phyloP scores from a whole-genome alignment of 176 grass and related monocot genomes.

The Oryza meridionalis region DNA sequence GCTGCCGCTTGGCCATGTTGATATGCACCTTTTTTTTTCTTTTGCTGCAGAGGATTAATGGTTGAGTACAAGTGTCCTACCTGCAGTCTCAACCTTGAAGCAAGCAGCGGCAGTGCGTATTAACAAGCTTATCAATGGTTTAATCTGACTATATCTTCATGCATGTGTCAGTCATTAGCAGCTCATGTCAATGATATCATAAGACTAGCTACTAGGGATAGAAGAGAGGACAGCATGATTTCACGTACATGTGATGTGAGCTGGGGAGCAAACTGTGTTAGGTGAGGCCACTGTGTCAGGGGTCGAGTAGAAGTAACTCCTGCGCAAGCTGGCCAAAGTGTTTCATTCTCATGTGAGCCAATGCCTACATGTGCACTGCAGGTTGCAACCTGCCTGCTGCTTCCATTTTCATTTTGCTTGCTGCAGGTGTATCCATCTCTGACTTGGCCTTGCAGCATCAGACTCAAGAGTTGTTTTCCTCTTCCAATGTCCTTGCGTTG shows the following conservation, averaged over 20 bases:
- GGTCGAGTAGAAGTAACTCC: conserved; percentile 61
- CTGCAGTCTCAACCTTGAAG: conserved; percentile 43
- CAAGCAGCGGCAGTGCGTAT: conserved; percentile 6
- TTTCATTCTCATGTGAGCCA: conserved; percentile 8
- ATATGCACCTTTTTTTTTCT: not conserved
- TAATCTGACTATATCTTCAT: not conserved
- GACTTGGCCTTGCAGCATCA: not conserved
- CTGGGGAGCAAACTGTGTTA: not conserved
- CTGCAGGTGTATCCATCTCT: not conserved
- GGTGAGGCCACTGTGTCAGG: not conserved
- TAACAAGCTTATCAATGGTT: not conserved
- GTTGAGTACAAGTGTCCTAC: conserved; percentile 34
- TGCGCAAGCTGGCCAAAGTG: conserved; percentile 28
- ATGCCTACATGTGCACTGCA: not conserved
- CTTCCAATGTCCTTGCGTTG: not conserved
- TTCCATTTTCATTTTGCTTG: not conserved
- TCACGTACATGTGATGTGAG: conserved; percentile 34
- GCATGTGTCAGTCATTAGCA: conserved; percentile 18
- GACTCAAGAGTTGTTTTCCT: not conserved
- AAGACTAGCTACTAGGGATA: not conserved
- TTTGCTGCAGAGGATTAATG: conserved; percentile 12
- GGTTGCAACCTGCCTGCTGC: not conserved
- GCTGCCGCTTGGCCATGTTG: not conserved
- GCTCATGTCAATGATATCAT: not conserved
- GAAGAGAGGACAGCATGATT: conserved; percentile 44